Conservation (phyloP, 2,329 filamentous ascomycete species). For the Ciborinia camelliae region DNA sequence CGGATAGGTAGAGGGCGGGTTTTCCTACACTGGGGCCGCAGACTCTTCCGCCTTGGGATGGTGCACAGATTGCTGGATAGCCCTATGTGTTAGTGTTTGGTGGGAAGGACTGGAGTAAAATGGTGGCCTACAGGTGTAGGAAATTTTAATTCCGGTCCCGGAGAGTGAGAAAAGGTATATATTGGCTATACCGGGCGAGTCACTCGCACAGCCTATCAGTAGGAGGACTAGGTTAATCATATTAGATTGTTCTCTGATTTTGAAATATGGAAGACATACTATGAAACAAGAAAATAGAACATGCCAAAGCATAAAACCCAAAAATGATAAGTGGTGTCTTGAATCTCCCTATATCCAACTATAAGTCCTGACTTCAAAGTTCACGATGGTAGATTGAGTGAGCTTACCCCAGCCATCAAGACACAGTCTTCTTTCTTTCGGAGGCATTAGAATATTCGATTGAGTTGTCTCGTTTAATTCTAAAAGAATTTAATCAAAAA, state of each 20-base stretch:
- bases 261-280: neutral
- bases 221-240: neutral
- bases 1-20: neutral
- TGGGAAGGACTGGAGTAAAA: neutral
- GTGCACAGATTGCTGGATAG: neutral
- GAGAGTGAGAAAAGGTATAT: slow-evolving; percentile 2
- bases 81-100: neutral
- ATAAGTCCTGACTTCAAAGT: neutral
- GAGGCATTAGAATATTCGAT: neutral
- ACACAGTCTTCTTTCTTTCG: neutral
- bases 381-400: too few species aligned
- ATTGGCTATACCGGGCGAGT: slow-evolving; percentile 12
- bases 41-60: neutral
- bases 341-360: neutral
- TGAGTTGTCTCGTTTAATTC: neutral
- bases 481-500: neutral
- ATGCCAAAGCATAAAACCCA: slow-evolving; percentile 6
- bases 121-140: slow-evolving; percentile 10
- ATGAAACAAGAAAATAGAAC: slow-evolving; percentile 11
- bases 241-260: neutral
- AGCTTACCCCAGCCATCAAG: slow-evolving; percentile 1
- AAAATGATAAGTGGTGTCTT: slow-evolving; percentile 7
- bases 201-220: slow-evolving; percentile 3
- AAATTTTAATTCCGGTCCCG: neutral
- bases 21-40: slow-evolving; percentile 8